Evolutionary conservation across 441 rosid species (phyloP).

Genomic region (Biscutella laevigata): DNA sequence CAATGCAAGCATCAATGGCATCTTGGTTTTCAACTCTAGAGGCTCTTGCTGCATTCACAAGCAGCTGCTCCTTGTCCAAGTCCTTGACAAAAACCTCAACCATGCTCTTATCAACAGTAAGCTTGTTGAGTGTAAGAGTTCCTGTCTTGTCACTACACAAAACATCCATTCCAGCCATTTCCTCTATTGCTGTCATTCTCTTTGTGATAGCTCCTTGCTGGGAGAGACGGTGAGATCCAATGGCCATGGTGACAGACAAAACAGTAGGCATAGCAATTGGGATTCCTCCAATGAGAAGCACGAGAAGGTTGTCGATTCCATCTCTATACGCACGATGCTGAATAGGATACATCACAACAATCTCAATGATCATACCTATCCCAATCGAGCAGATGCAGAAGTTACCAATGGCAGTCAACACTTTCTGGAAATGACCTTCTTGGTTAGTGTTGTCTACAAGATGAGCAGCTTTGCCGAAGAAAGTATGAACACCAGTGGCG

Average conservation of each 20-base stretch:
- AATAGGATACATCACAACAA: constrained; percentile 60
- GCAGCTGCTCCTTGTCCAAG: constrained; percentile 39
- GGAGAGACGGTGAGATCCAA: constrained; percentile 62
- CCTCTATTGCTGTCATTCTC: constrained; percentile 70
- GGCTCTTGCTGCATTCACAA: constrained; percentile 58
- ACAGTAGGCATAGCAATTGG: constrained; percentile 80
- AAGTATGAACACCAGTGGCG: constrained; percentile 66
- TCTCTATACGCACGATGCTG: constrained; percentile 50
- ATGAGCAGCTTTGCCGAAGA: constrained; percentile 75
- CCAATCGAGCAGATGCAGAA: constrained; percentile 65
- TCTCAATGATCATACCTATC: constrained; percentile 48
- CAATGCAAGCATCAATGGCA: constrained; percentile 67
- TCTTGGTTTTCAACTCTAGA: constrained; percentile 68
- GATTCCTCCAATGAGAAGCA: constrained; percentile 61
- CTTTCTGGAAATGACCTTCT: constrained; percentile 63
- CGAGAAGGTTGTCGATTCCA: constrained; percentile 59
- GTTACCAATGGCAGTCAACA: constrained; percentile 62
- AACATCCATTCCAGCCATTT: constrained; percentile 73
- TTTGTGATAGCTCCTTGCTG: constrained; percentile 68
- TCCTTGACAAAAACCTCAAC: constrained; percentile 49
- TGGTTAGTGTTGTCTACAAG: constrained; percentile 62
- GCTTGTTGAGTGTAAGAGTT: constrained; percentile 68
- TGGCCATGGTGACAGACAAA: constrained; percentile 63
- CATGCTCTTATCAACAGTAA: constrained; percentile 56
- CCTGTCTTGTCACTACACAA: constrained; percentile 74